Percentiles rank a stretch among this genome's conserved stretches.
Evolutionary conservation across 2,329 filamentous ascomycete species (phyloP).

Genomic region (Trichoderma sp.): DNA sequence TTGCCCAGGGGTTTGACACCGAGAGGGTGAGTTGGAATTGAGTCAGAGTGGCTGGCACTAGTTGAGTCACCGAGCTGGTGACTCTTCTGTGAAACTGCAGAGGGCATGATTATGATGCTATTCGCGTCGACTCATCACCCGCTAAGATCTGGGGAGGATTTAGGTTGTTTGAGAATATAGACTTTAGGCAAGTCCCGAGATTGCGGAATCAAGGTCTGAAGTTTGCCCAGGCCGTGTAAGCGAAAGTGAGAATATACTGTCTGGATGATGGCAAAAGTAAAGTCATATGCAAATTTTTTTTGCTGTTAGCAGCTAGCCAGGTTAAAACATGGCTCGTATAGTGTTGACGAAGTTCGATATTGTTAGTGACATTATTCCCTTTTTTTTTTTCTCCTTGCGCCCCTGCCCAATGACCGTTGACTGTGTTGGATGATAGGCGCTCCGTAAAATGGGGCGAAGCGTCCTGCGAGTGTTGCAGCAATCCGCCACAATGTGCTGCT

Average conservation of each 20-base stretch:
- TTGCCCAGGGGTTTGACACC: constrained; percentile 88
- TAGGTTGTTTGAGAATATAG: background rate
- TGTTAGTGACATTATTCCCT: background rate
- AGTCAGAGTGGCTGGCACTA: constrained; percentile 23
- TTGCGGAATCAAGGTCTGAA: background rate
- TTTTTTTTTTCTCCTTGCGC: background rate
- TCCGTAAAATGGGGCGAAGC: constrained; percentile 16
- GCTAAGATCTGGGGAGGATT: background rate
- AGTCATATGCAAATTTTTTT: background rate
- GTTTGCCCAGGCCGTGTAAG: background rate
- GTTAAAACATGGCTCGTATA: background rate
- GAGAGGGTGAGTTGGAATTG: constrained; percentile 78
- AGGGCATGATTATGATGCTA: constrained; percentile 25
- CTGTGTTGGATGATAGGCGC: background rate
- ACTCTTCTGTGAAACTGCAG: background rate
- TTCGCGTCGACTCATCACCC: constrained; percentile 7
- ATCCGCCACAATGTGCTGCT: constrained; percentile 17
- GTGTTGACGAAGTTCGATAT: constrained; percentile 14
- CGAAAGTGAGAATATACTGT: background rate
- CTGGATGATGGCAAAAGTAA: background rate
- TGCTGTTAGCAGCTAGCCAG: background rate
- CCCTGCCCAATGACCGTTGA: constrained; percentile 10
- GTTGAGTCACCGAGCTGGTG: constrained; percentile 49
- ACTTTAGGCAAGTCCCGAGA: background rate
- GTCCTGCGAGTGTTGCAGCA: constrained; percentile 8